phyloP scores from a whole-genome alignment of 225 moss, liverwort and hornwort genomes.

The Anthoceros angustus region DNA sequence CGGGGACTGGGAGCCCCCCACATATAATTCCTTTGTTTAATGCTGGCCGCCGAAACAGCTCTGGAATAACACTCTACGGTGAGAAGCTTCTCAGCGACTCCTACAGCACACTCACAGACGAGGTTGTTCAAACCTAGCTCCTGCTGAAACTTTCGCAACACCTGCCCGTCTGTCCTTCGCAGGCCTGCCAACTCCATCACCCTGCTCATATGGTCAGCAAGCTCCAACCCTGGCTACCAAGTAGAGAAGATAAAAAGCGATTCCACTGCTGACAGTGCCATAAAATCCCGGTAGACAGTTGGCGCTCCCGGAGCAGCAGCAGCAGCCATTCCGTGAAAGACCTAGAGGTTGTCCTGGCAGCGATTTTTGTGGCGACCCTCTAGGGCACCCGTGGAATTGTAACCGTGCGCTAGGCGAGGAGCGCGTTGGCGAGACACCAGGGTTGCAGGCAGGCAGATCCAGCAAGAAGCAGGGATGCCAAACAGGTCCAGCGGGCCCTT shows the following conservation, averaged over 20 bases:
- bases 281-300: background rate
- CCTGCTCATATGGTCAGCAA: background rate
- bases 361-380: no score
- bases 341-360: no score
- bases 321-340: no score
- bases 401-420: no score
- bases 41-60: background rate
- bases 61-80: background rate
- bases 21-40: background rate
- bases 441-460: no score
- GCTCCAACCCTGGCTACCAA: background rate
- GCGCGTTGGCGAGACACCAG: no score
- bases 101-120: background rate
- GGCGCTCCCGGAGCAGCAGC: no score
- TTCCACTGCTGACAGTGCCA: background rate
- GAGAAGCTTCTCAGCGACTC: background rate
- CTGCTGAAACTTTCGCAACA: background rate
- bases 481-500: conserved; percentile 14
- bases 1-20: background rate
- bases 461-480: background rate
- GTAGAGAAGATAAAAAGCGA: background rate
- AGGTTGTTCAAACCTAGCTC: background rate
- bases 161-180: background rate
- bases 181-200: background rate
- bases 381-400: no score